phyloP scores from a whole-genome alignment of 129 eudicot species.

The Artemisia argyi region DNA sequence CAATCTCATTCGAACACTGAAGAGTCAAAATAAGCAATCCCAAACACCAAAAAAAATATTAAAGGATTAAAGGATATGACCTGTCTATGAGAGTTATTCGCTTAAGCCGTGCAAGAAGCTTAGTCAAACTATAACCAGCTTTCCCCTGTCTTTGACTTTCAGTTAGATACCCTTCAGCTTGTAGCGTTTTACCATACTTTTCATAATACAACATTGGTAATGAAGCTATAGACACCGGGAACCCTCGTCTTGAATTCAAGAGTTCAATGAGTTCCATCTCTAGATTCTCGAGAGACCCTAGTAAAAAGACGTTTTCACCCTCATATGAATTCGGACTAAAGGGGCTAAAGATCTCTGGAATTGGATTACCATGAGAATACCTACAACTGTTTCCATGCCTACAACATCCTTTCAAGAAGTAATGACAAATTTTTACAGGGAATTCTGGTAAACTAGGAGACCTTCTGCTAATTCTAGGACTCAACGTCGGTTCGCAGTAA shows the following conservation, averaged over 20 bases:
- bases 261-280: conserved; percentile 62
- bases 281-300: conserved; percentile 49
- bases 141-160: conserved; percentile 95
- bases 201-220: conserved; percentile 61
- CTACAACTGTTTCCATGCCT: conserved; percentile 55
- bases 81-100: conserved; percentile 74
- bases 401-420: conserved; percentile 53
- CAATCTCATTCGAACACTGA: too few relatives aligned
- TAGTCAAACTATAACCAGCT: conserved; percentile 89
- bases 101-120: conserved; percentile 84
- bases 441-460: conserved; percentile 47
- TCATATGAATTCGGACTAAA: conserved; percentile 20
- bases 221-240: conserved; percentile 58
- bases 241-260: conserved; percentile 52
- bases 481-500: conserved; percentile 31
- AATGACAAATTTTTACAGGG: conserved; percentile 53
- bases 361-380: conserved; percentile 42
- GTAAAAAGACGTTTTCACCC: conserved; percentile 43
- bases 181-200: conserved; percentile 50
- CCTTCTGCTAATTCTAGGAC: conserved; percentile 41
- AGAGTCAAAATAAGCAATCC: too few relatives aligned
- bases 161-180: conserved; percentile 88
- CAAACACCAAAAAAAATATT: too few relatives aligned
- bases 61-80: conserved; percentile 19
- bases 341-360: conserved; percentile 32